A percentile compares a stretch with the other conserved stretches of the same genome.
phyloP scores from a whole-genome alignment of 305 asterid species.

The Euphrasia arctica region DNA sequence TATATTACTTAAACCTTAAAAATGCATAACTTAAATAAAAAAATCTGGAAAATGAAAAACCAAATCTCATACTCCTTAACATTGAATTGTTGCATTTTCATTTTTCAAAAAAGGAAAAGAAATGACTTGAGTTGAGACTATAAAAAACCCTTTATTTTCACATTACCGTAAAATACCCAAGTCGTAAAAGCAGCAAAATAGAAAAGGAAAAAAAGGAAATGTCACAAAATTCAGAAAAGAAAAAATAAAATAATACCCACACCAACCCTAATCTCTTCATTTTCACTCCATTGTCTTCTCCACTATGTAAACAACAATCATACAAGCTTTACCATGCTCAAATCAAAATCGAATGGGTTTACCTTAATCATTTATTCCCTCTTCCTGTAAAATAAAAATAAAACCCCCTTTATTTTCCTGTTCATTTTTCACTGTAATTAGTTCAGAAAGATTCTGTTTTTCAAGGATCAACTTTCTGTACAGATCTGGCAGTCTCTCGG shows the following conservation, averaged over 20 bases:
- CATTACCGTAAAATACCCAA: constrained; percentile 25
- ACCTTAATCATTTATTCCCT: neutral
- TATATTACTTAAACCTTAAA: neutral
- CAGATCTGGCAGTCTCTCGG: constrained; percentile 37
- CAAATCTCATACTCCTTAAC: neutral
- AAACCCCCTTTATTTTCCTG: neutral
- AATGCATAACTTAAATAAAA: neutral
- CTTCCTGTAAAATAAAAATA: neutral
- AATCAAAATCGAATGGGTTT: constrained; percentile 19
- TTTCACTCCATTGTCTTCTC: constrained; percentile 24
- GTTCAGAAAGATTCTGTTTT: constrained; percentile 16
- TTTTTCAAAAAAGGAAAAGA: too few species aligned
- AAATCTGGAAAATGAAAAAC: constrained; percentile 8
- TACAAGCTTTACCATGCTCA: constrained; percentile 19
- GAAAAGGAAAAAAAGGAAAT: neutral
- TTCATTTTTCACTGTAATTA: constrained; percentile 3
- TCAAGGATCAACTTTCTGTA: constrained; percentile 17
- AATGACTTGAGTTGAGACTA: too few species aligned
- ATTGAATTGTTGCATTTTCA: neutral
- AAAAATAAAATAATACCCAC: constrained; percentile 7
- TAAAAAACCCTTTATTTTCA: too few species aligned
- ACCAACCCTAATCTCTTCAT: constrained; percentile 32
- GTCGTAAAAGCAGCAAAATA: constrained; percentile 26
- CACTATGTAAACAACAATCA: constrained; percentile 17
- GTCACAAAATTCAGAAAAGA: constrained; percentile 21